These are phyloP conservation scores for Acanthamoeba lenticulata DNA, from an alignment of 208 protist species.

Conservation along the genomic window DNA sequence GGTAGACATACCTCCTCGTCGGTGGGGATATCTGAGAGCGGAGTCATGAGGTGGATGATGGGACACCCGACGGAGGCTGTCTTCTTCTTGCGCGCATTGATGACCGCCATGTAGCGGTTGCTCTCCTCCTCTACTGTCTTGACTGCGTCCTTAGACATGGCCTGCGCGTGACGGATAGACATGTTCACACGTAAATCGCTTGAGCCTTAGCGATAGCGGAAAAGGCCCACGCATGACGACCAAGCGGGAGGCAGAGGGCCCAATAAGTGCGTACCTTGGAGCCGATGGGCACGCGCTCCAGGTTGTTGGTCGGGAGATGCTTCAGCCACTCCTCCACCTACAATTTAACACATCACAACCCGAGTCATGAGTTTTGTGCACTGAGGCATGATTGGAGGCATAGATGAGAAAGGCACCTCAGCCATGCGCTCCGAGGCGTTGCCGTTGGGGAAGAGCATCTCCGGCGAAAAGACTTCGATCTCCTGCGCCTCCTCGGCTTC, in stretches of 20 bases:
- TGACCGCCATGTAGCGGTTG: constrained; percentile 2
- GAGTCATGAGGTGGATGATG: background rate
- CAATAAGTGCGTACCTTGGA: background rate
- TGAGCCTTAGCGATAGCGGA: background rate
- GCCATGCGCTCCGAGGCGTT: background rate
- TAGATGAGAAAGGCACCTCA: background rate
- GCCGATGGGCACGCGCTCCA: constrained; percentile 33
- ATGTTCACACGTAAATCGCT: background rate
- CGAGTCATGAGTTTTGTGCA: background rate
- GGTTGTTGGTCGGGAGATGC: constrained; percentile 7
- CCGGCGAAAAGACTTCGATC: constrained; percentile 62
- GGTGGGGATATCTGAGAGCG: background rate
- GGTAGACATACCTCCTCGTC: background rate
- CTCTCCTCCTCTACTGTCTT: constrained; percentile 54
- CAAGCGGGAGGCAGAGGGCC: background rate
- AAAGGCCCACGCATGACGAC: background rate
- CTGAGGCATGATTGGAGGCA: background rate
- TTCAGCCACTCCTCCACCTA: constrained; percentile 44
- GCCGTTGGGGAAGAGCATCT: constrained; percentile 11
- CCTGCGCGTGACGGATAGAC: background rate
- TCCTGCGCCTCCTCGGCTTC: constrained; percentile 52
- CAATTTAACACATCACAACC: too few relatives aligned
- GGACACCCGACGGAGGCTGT: background rate
- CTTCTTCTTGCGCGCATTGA: constrained; percentile 31
- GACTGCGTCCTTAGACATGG: constrained; percentile 48